Percentiles rank a stretch among this genome's conserved stretches.
Evolutionary conservation across 352 stramenopile genomes (phyloP).

Genomic region (Saprolegnia parasitica): DNA sequence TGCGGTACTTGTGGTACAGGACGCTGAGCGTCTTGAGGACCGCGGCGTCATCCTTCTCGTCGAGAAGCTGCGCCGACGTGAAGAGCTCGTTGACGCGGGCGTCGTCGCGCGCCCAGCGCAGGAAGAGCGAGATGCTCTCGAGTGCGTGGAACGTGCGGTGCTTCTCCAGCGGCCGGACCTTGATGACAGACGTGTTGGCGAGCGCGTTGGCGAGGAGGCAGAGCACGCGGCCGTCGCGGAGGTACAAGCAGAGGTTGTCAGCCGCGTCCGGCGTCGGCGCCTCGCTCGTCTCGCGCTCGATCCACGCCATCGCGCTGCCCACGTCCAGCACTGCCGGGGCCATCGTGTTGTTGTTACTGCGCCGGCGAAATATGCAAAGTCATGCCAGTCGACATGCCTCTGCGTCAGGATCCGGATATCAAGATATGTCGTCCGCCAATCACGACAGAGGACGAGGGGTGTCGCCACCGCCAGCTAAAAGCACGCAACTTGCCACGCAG

Average conservation of each 20-base stretch:
- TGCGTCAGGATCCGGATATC: neutral
- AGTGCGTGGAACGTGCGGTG: constrained; percentile 74
- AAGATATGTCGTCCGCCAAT: neutral
- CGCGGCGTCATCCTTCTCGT: constrained; percentile 65
- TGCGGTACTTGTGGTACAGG: constrained; percentile 52
- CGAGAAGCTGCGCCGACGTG: constrained; percentile 70
- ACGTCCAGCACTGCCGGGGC: neutral
- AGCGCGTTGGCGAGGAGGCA: constrained; percentile 60
- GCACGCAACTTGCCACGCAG: neutral
- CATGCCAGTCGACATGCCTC: neutral
- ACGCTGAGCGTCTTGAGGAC: constrained; percentile 57
- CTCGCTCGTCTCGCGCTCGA: neutral
- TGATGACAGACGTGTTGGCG: constrained; percentile 24
- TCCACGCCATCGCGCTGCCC: neutral
- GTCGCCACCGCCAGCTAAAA: neutral
- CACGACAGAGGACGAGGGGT: neutral
- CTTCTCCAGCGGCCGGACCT: constrained; percentile 62
- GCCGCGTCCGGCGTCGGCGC: constrained; percentile 34
- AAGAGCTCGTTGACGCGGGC: constrained; percentile 60
- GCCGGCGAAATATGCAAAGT: neutral
- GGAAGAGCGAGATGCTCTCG: constrained; percentile 81
- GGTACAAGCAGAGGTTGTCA: constrained; percentile 52
- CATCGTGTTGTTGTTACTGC: neutral
- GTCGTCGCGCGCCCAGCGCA: constrained; percentile 66
- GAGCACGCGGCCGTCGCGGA: constrained; percentile 72